Percentiles rank a stretch among this genome's conserved stretches.
These are phyloP conservation scores for Gomphus bonarii DNA, from an alignment of 1,284 basidiomycete species.

Conservation along the genomic window DNA sequence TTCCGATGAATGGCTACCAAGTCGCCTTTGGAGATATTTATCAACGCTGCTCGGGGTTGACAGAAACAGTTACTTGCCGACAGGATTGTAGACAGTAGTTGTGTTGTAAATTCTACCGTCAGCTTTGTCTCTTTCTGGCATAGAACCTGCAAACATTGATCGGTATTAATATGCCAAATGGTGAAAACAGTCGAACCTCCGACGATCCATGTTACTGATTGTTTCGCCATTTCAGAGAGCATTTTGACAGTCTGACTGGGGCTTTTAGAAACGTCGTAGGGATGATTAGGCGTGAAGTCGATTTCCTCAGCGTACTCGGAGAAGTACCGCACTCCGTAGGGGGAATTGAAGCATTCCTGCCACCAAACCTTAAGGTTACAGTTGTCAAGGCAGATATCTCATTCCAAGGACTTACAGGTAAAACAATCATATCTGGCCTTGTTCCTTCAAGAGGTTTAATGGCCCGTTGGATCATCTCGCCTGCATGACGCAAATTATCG, in stretches of 20 bases:
- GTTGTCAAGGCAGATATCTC: background rate
- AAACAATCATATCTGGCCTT: conserved; percentile 75
- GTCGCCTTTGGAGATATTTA: conserved; percentile 42
- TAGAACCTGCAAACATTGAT: conserved; percentile 52
- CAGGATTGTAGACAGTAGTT: conserved; percentile 80
- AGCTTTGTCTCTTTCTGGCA: conserved; percentile 67
- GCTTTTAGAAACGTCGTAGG: conserved; percentile 48
- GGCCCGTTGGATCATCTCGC: conserved; percentile 68
- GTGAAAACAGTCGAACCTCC: conserved; percentile 52
- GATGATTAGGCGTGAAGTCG: conserved; percentile 41
- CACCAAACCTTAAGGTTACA: conserved; percentile 4
- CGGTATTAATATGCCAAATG: background rate
- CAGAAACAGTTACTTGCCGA: conserved; percentile 38
- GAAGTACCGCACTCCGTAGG: conserved; percentile 84
- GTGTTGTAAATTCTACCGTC: conserved; percentile 84
- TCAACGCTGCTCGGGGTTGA: background rate
- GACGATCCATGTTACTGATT: conserved; percentile 79
- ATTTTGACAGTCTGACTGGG: conserved; percentile 74
- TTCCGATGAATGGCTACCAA: conserved; percentile 88
- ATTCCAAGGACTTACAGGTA: conserved; percentile 58
- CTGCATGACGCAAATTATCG: conserved; percentile 70
- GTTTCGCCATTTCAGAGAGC: conserved; percentile 76
- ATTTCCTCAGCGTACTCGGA: conserved; percentile 80
- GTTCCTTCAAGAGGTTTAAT: conserved; percentile 29
- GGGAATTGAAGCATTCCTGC: conserved; percentile 97